Evolutionary conservation across 495 filamentous ascomycete genomes (phyloP), one percentile per base, ranked within the genome.

Genomic region (Cercophora scortea): DNA sequence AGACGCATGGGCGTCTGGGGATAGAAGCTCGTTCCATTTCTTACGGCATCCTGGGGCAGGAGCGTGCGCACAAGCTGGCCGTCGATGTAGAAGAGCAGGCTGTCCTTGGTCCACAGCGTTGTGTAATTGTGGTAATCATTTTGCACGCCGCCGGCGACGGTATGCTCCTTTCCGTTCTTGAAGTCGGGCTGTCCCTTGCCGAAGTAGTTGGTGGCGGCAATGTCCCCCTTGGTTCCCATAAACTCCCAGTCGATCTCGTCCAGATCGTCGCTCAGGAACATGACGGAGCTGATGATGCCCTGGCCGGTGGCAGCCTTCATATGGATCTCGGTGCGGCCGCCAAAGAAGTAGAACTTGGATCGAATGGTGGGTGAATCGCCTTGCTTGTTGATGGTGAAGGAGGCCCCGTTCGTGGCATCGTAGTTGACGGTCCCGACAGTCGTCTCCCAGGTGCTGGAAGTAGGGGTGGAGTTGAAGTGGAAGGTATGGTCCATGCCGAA

Each of bases 161-260:
- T 61, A 60, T 83, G 77, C 59, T 76, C 79, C 19, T 73, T 73
- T 48, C 79, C 87, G 42, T 88, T 90, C 54, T 55, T 43, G 56
- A 57, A 65, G 40, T 69, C 68, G n/a, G 49, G 65, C 13, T 80
- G 66, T 38, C 88, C 89, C 65, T 93, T 92, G 60, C 90, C 89
- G 57, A 90, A 95, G 62, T 89, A 95, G 70, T 94, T 94, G 71
- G 76, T 90, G 59, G 87, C 81, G 13, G 81, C 87, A 19, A 76
- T 62, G 42, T 70, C 73, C 41, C 68, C 64, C 58, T 88, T 81
- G 32, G 77, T 81, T 44, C 88, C 87, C 16, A 88, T 77, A 72
- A 87, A 91, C 64, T 92, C 90, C 85, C 86, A 92, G 66, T 95
- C 90, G 51, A 96, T 85, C 63, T 96, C 90, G 61, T 96, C 90